Conservation (phyloP, 208 protist genomes). For the Herpetomonas samuelpessoai region DNA sequence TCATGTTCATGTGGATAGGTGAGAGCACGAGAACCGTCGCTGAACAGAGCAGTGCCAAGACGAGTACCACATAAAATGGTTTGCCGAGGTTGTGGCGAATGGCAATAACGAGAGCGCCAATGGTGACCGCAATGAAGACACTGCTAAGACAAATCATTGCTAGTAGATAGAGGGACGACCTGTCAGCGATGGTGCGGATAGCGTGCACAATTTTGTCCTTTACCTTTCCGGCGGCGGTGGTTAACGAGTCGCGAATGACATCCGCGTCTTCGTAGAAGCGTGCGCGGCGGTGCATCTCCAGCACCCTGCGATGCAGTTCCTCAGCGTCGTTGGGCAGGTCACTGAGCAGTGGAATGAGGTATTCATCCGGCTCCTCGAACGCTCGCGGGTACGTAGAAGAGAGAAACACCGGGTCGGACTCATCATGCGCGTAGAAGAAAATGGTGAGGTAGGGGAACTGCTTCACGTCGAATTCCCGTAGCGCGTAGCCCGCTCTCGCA, state of each 20-base stretch:
- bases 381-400: slow-evolving; percentile 7
- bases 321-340: slow-evolving; percentile 1
- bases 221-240: neutral
- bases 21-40: too few species aligned
- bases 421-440: slow-evolving; percentile 8
- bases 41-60: too few species aligned
- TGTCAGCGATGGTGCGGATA: neutral
- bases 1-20: too few species aligned
- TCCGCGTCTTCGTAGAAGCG: slow-evolving; percentile 11
- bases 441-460: neutral
- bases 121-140: too few species aligned
- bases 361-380: slow-evolving; percentile 7
- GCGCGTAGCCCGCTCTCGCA: slow-evolving; percentile 4
- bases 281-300: slow-evolving; percentile 8
- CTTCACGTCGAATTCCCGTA: slow-evolving; percentile 7
- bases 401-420: slow-evolving; percentile 3
- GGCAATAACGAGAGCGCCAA: too few species aligned
- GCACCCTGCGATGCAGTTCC: slow-evolving; percentile 2
- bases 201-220: neutral
- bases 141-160: too few species aligned
- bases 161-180: too few species aligned
- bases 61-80: too few species aligned
- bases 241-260: slow-evolving; percentile 3
- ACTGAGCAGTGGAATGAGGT: slow-evolving; percentile 3
- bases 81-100: too few species aligned